Conservation (phyloP, 2,329 filamentous ascomycete species). For the Exophiala sp. region DNA sequence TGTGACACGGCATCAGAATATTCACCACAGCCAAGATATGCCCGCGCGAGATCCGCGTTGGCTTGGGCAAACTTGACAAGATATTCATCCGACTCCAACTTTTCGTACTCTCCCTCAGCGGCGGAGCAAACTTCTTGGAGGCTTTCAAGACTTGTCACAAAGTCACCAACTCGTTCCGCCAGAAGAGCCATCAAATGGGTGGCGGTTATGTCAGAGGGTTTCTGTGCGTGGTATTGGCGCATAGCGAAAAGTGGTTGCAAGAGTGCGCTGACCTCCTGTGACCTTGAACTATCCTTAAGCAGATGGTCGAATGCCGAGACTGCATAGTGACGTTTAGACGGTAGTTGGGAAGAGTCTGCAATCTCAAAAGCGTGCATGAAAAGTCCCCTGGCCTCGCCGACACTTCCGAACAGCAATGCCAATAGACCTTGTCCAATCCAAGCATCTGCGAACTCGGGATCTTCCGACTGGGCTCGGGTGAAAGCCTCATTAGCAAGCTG, state of each 20-base stretch:
- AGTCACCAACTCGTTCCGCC: slow-evolving; percentile 73
- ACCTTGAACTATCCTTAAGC: slow-evolving; percentile 51
- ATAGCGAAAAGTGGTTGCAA: slow-evolving; percentile 87
- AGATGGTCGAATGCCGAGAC: slow-evolving; percentile 80
- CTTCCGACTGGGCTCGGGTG: slow-evolving; percentile 84
- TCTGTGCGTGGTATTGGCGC: slow-evolving; percentile 71
- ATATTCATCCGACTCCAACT: slow-evolving; percentile 69
- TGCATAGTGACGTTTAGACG: slow-evolving; percentile 75
- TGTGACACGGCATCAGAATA: slow-evolving; percentile 71
- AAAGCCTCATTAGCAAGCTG: slow-evolving; percentile 88
- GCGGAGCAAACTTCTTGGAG: slow-evolving; percentile 64
- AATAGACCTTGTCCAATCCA: slow-evolving; percentile 93
- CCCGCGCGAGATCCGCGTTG: slow-evolving; percentile 82
- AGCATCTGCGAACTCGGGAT: slow-evolving; percentile 87
- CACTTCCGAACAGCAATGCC: slow-evolving; percentile 70
- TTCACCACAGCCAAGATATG: slow-evolving; percentile 65
- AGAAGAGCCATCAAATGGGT: slow-evolving; percentile 77
- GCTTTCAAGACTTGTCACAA: slow-evolving; percentile 58
- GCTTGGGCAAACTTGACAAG: slow-evolving; percentile 76
- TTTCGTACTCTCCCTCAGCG: slow-evolving; percentile 80
- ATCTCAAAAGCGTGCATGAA: slow-evolving; percentile 96
- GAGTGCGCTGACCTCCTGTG: slow-evolving; percentile 51
- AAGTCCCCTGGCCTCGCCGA: slow-evolving; percentile 72
- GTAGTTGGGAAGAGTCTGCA: slow-evolving; percentile 68
- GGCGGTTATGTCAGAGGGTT: slow-evolving; percentile 66